Conservation (phyloP, 2,329 filamentous ascomycete genomes). For the Fusarium brevicatenulatum region DNA sequence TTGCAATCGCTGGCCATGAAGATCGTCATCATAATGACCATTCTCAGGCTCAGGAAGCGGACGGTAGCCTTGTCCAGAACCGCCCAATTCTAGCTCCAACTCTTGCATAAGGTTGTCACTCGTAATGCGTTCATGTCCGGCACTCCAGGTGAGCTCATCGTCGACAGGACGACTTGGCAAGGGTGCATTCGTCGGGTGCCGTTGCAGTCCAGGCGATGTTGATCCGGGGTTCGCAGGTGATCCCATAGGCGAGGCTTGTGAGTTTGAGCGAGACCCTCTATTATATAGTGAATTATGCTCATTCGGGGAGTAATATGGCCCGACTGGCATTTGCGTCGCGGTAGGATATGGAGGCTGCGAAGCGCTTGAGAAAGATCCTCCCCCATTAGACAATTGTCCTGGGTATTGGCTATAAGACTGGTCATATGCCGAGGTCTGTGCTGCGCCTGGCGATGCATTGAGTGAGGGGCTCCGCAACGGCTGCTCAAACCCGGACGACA, state of each 20-base stretch:
- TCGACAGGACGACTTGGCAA: slow-evolving; percentile 65
- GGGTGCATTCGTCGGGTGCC: slow-evolving; percentile 69
- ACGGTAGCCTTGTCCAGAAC: slow-evolving; percentile 48
- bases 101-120: slow-evolving; percentile 68
- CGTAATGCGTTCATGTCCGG: slow-evolving; percentile 54
- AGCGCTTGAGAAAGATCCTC: slow-evolving; percentile 48
- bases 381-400: slow-evolving; percentile 53
- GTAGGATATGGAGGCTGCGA: slow-evolving; percentile 63
- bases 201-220: slow-evolving; percentile 58
- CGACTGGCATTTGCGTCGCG: slow-evolving; percentile 63
- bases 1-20: slow-evolving; percentile 54
- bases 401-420: slow-evolving; percentile 52
- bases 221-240: slow-evolving; percentile 56
- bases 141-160: slow-evolving; percentile 56
- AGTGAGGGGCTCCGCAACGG: slow-evolving; percentile 52
- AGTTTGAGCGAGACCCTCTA: slow-evolving; percentile 60
- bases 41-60: slow-evolving; percentile 56
- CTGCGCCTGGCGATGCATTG: slow-evolving; percentile 41
- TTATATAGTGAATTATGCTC: slow-evolving; percentile 59
- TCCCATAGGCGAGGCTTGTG: slow-evolving; percentile 59
- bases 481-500: slow-evolving; percentile 54
- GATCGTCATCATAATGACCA: slow-evolving; percentile 59
- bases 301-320: slow-evolving; percentile 59
- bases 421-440: slow-evolving; percentile 50
- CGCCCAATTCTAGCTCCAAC: slow-evolving; percentile 64